A percentile compares a stretch with the other conserved stretches of the same genome.
phyloP scores from a whole-genome alignment of 371 early-diverging fungal species.

The Mortierella sp. region DNA sequence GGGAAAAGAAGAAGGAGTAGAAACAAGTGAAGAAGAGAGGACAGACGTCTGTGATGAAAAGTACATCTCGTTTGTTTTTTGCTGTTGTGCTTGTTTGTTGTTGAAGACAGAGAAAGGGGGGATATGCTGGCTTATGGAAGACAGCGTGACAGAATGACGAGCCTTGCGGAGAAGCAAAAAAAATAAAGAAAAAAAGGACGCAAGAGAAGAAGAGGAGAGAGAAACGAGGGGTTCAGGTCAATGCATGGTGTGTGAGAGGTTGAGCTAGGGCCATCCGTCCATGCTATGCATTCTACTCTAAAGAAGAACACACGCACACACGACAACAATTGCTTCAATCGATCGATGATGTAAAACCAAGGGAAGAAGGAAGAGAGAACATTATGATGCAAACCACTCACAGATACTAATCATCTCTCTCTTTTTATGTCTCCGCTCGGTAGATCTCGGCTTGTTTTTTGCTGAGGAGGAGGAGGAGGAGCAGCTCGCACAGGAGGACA shows the following conservation, averaged over 20 bases:
- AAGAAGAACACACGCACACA: neutral
- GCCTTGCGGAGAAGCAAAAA: constrained; percentile 9
- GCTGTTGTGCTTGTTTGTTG: neutral
- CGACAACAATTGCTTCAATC: neutral
- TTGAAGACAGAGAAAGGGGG: neutral
- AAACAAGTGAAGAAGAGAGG: neutral
- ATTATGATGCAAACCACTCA: neutral
- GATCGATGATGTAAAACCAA: neutral
- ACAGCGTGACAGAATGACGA: constrained; percentile 6
- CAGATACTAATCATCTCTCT: neutral
- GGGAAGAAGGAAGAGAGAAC: neutral
- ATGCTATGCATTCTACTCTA: neutral
- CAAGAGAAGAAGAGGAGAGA: neutral
- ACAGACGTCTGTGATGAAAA: neutral
- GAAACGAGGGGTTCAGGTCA: neutral
- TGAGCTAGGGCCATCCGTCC: neutral
- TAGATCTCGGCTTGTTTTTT: constrained; percentile 58
- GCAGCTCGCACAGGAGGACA: constrained; percentile 49
- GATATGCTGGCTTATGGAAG: constrained; percentile 14
- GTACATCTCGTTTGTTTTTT: neutral
- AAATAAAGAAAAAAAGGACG: neutral
- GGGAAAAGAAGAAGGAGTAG: neutral
- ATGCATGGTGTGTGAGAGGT: constrained; percentile 3
- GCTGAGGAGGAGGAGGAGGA: constrained; percentile 53
- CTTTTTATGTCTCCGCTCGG: constrained; percentile 1